A percentile compares a stretch with the other conserved stretches of the same genome.
Conservation (phyloP, 2,329 filamentous ascomycete species). For the Fusarium sp. region DNA sequence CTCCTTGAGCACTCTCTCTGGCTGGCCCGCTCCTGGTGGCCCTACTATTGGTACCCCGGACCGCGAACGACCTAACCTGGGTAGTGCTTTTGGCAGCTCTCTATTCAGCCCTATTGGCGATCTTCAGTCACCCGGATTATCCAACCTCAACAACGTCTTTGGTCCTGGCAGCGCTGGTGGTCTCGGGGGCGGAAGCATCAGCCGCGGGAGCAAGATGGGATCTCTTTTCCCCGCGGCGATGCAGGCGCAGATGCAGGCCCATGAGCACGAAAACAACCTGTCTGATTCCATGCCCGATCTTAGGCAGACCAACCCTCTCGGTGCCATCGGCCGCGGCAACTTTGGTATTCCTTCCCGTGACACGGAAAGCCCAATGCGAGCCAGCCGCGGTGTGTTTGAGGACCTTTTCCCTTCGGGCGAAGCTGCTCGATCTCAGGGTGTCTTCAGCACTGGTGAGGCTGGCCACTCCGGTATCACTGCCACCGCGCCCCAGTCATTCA, state of each 20-base stretch:
- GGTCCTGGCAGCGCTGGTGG: conserved; percentile 69
- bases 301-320: conserved; percentile 71
- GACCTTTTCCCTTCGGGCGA: conserved; percentile 62
- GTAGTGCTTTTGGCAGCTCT: conserved; percentile 78
- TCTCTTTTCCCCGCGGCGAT: conserved; percentile 89
- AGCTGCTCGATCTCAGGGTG: conserved; percentile 47
- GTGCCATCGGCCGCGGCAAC: conserved; percentile 73
- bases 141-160: conserved; percentile 77
- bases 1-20: conserved; percentile 70
- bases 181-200: conserved; percentile 72
- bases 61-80: conserved; percentile 68
- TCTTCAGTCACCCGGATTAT: conserved; percentile 79
- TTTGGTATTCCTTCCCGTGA: conserved; percentile 68
- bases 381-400: conserved; percentile 66
- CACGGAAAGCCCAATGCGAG: conserved; percentile 69
- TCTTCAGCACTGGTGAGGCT: conserved; percentile 55
- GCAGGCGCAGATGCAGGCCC: conserved; percentile 88
- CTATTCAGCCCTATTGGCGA: conserved; percentile 84
- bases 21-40: conserved; percentile 69
- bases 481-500: conserved; percentile 51
- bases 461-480: conserved; percentile 50
- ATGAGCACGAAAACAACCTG: conserved; percentile 73
- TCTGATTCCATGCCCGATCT: conserved; percentile 70
- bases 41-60: conserved; percentile 76
- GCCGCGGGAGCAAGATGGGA: conserved; percentile 84